Base-by-base conservation (phyloP, 148 eudicot species). In the Persicaria tinctoria region DNA sequence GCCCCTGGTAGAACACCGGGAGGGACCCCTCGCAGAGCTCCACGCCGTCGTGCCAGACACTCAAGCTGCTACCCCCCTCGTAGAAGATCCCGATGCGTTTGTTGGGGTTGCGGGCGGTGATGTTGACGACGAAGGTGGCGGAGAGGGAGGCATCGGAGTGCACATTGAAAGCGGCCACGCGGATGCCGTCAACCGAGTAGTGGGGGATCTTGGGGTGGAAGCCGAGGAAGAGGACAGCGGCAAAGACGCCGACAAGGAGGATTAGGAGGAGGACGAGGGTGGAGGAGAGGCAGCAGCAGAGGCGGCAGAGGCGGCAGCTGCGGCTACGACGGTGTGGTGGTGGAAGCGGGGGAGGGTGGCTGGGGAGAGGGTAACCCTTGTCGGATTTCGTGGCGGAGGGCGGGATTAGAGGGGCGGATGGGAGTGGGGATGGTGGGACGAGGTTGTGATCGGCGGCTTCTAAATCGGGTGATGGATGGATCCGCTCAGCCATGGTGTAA, bases 1-100 rank as follows among this genome's bases (percentile, higher is more conserved):
- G 98, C 6, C 96, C 97, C 62, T 94, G 98, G 78, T 91, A 91
- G 75, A 94, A 94, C 72, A 74, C 76, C 0, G 98, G 98, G 77
- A 89, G 74, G 1, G 87, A 75, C 0, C 98, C 98, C 68, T 84
- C 79, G 46, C 93, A 86, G 4, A 94, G 92, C 51, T 82, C 85
- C 3, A 84, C 82, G 8, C 85, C 87, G 0, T 69, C 44, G 77
- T 87, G 90, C 77, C 68, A 88, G 17, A 89, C 92, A 51, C 85
- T 83, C 5, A 92, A 51, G 23, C 48, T 68, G 75, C 93, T 88
- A 0, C 98, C 96, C 1, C 78, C 69, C 41, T 78, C 80, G 72
- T 93, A 91, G 79, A 86, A 86, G 7, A 93, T 89, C 0, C 98
- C 98, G 11, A 93, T 89, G 55, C 73, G 83, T 56, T 83, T 85